Percentiles rank a stretch among this genome's conserved stretches.
These are phyloP conservation scores for Arachis monticola DNA, from an alignment of 331 rosid genomes.

Conservation along the genomic window DNA sequence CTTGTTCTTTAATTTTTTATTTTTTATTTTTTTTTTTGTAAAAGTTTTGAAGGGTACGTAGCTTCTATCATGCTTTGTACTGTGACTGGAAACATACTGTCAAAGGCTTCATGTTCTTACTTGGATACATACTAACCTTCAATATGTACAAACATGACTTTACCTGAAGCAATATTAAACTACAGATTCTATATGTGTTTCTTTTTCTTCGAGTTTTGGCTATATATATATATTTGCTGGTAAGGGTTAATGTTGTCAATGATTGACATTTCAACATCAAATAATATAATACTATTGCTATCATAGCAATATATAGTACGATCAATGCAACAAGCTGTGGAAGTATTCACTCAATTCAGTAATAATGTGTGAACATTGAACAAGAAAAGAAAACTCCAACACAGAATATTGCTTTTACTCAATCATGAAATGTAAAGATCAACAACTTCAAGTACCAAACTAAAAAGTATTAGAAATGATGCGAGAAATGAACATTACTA, in stretches of 20 bases:
- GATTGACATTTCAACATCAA: not conserved
- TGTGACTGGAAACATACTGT: conserved; percentile 30
- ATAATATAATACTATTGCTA: not conserved
- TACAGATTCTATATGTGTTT: not conserved
- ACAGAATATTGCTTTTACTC: conserved; percentile 14
- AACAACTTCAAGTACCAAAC: conserved; percentile 17
- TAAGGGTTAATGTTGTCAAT: not conserved
- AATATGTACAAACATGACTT: conserved; percentile 51
- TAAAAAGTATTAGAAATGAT: not conserved
- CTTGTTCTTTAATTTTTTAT: too few relatives aligned
- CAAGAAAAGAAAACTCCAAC: not conserved
- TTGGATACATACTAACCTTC: conserved; percentile 43
- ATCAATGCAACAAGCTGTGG: not conserved
- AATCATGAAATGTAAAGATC: not conserved
- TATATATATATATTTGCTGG: conserved; percentile 3
- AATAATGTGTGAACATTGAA: not conserved
- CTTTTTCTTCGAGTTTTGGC: not conserved
- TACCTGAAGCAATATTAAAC: conserved; percentile 38
- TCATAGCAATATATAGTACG: not conserved
- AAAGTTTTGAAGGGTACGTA: conserved; percentile 36
- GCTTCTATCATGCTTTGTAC: conserved; percentile 50
- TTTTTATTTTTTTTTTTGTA: not conserved
- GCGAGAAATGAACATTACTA: not conserved
- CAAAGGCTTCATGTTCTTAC: conserved; percentile 34
- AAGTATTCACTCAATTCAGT: conserved; percentile 11